Evolutionary conservation across 1,284 basidiomycete genomes (phyloP), one percentile per base, ranked within the genome.

Genomic region (Malassezia caprae): DNA sequence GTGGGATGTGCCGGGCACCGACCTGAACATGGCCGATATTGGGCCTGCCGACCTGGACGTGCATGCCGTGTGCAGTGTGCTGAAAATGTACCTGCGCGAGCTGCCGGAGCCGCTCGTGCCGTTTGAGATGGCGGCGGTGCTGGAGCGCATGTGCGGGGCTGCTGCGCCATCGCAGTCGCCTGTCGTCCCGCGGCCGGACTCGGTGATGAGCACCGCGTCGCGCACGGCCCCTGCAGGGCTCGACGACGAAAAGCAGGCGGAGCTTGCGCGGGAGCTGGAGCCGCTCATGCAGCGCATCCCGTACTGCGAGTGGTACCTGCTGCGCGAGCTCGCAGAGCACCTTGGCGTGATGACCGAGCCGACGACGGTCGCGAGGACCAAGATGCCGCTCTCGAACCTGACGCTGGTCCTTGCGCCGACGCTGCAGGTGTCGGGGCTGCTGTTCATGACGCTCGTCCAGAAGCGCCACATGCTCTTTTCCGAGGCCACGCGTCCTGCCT

Each of bases 331-430:
- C 11, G 34, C 64, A 2, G 30, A 59, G 5, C 70, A 73, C 37
- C 51, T 73, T 1, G 60, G 60, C 12, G 45, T 58, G 43, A 32
- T 73, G 28, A 56, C 55, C 1, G 48, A 58, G 4, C 42, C 59
- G 3, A 43, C 53, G 5, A 59, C 60, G 15, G 68, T 68, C 13
- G 45, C 31, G 4, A 43, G 52, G 31, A 73, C 70, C 11, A 71
- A 68, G 58, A 73, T 73, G 70, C 61, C 70, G 10, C 48, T 72
- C 21, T 63, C 60, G 43, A 72, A 71, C 43, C 53, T 72, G 26
- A 63, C 64, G 48, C 35, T 72, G 17, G 67, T 72, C 11, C 57
- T 72, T 12, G 69, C 70, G 6, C 70, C 70, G n/a, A 71, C 67
- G 23, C 57, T 73, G 23, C 59, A 61, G 23, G 54, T 73, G 26